Percentiles rank a stretch among this genome's conserved stretches.
phyloP scores from a whole-genome alignment of 2,329 filamentous ascomycete species.

The Penicillium crustosum region DNA sequence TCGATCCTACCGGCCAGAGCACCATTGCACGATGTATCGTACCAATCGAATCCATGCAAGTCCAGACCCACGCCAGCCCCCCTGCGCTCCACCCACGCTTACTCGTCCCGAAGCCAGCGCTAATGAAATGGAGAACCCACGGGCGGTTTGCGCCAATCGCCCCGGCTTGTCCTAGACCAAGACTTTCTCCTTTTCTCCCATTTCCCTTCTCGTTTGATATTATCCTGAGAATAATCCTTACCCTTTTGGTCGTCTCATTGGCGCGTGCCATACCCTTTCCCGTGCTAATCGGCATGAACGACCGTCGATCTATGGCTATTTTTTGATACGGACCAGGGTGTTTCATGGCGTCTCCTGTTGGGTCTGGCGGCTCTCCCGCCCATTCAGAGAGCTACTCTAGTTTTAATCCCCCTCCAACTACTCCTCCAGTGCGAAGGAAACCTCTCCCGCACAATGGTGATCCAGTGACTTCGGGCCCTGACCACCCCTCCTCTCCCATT shows the following conservation, averaged over 20 bases:
- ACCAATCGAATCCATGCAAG: constrained; percentile 20
- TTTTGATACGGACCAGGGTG: constrained; percentile 23
- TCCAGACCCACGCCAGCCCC: constrained; percentile 11
- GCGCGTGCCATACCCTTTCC: constrained; percentile 17
- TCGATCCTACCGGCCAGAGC: constrained; percentile 23
- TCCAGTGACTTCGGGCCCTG: constrained; percentile 30
- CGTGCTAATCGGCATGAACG: constrained; percentile 25
- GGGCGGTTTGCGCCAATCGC: constrained; percentile 24
- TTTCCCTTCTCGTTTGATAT: constrained; percentile 9
- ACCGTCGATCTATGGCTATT: constrained; percentile 29
- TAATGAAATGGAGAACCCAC: constrained; percentile 19
- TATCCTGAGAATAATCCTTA: constrained; percentile 22
- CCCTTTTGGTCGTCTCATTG: constrained; percentile 22
- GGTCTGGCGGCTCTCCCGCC: constrained; percentile 22
- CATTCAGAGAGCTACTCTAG: constrained; percentile 15
- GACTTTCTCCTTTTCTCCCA: constrained; percentile 13
- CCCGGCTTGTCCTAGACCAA: constrained; percentile 6
- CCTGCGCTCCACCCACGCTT: constrained; percentile 16
- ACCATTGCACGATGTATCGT: constrained; percentile 16
- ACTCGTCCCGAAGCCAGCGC: constrained; percentile 14
- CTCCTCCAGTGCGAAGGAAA: constrained; percentile 50
- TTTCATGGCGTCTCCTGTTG: constrained; percentile 24
- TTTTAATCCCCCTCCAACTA: constrained; percentile 33
- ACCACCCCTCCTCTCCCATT: constrained; percentile 26
- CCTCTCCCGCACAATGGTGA: constrained; percentile 54